Conservation (phyloP, 257 asterid genomes). For the Solanum tarijense region DNA sequence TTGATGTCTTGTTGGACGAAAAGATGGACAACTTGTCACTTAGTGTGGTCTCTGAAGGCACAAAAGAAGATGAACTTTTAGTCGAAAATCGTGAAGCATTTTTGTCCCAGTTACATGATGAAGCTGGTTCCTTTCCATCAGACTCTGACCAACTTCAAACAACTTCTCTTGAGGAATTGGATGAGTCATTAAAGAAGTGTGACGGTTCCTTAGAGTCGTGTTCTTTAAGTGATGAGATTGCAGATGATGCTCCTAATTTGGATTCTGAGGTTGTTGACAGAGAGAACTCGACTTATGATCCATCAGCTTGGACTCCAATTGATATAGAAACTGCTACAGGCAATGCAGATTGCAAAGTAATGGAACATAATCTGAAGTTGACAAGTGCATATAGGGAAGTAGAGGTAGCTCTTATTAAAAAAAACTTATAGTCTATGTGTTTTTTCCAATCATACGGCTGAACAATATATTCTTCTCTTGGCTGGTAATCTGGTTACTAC, state of each 20-base stretch:
- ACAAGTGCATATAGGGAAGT: constrained; percentile 67
- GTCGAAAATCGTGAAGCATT: constrained; percentile 29
- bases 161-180: constrained; percentile 1
- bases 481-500: not conserved
- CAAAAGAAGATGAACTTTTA: constrained; percentile 9
- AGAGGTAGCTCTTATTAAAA: constrained; percentile 36
- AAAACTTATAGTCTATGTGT: not conserved
- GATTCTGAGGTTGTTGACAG: constrained; percentile 12
- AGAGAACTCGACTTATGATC: constrained; percentile 19
- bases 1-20: constrained; percentile 23
- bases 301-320: constrained; percentile 74
- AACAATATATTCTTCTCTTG: not conserved
- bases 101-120: constrained; percentile 38
- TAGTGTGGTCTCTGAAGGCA: constrained; percentile 21
- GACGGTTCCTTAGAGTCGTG: constrained; percentile 10
- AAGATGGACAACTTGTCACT: constrained; percentile 33
- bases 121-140: constrained; percentile 24
- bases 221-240: constrained; percentile 16
- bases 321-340: constrained; percentile 81
- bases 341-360: constrained; percentile 36
- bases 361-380: constrained; percentile 75
- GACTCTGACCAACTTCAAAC: constrained; percentile 9
- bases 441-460: not conserved
- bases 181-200: constrained; percentile 5
- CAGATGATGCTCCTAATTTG: constrained; percentile 4